Base-by-base conservation (phyloP, 306 rosid species). In the Cucumis hystrix region DNA sequence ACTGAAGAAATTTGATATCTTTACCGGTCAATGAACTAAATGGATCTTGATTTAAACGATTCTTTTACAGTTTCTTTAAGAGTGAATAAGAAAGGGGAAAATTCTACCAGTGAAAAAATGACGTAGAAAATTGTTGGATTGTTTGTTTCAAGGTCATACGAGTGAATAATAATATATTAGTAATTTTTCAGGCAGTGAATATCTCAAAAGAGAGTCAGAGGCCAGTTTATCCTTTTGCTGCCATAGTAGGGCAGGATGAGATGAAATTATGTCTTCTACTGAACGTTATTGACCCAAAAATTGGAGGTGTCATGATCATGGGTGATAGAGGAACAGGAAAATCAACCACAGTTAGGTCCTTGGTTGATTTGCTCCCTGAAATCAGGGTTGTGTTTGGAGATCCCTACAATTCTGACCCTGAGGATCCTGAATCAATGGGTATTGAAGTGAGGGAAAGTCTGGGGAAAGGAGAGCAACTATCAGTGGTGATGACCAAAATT, bases 241-340 rank as follows among this genome's bases (percentile, higher is more conserved):
- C 98, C 23, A 91, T 94, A 66, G 98, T 94, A 21, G 98, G 98
- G 79, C 98, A 91, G 83, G 97, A 94, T 81, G 98, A 94, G 89
- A 94, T 94, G 98, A 94, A 94, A 82, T 87, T 94, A 55, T 91
- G 97, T 80, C 98, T 94, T 85, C 83, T 94, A 47, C 85, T 94
- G 14, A 94, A 94, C 72, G 98, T 94, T 75, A 94, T 94, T 76
- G 97, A 94, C 82, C 97, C 97, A 5, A 94, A 87, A 91, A 94
- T 91, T 12, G 96, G 98, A 80, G 98, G 98, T 61, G 97, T 94
- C 61, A 94, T 94, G 98, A 94, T 91, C 82, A 94, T 91, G 98
- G 98, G 98, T 54, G 96, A 91, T 79, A 85, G 98, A 76, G 98
- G 98, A 85, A 91, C 98, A 0, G 96, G 98, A 28, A 94, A 94